phyloP scores from a whole-genome alignment of 148 eudicot genomes.

The Tetragonia tetragonoides region DNA sequence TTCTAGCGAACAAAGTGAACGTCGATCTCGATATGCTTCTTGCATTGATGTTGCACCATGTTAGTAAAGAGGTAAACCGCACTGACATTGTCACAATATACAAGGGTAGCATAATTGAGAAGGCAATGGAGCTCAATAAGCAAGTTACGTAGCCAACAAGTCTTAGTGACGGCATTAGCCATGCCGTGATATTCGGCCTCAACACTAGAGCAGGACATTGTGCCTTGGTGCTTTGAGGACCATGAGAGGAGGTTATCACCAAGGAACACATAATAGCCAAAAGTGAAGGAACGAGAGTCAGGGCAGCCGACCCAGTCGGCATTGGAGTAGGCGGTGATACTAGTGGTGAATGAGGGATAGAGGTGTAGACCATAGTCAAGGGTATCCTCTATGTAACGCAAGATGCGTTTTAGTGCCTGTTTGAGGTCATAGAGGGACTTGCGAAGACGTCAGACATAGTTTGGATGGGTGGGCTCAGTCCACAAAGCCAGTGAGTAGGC shows the following conservation, averaged over 20 bases:
- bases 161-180: not conserved
- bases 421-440: not conserved
- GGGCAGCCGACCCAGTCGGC: not conserved
- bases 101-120: not conserved
- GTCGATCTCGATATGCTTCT: not conserved
- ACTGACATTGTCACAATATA: not conserved
- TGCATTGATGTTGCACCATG: not conserved
- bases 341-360: no score
- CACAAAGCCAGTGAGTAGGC: not conserved
- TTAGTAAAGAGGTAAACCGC: not conserved
- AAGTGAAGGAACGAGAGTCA: not conserved
- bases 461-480: not conserved
- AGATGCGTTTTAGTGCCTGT: not conserved
- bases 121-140: not conserved
- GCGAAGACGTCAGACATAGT: not conserved
- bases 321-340: not conserved
- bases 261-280: not conserved
- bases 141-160: not conserved
- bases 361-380: not conserved
- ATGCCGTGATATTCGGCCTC: conserved; percentile 1
- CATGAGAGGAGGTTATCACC: not conserved
- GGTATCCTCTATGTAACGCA: not conserved
- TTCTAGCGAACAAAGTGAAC: not conserved
- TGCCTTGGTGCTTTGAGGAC: not conserved
- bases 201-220: not conserved